A percentile compares a stretch with the other conserved stretches of the same genome.
Evolutionary conservation across 1,284 basidiomycete species (phyloP).

Genomic region (Ceratobasidium sp.): DNA sequence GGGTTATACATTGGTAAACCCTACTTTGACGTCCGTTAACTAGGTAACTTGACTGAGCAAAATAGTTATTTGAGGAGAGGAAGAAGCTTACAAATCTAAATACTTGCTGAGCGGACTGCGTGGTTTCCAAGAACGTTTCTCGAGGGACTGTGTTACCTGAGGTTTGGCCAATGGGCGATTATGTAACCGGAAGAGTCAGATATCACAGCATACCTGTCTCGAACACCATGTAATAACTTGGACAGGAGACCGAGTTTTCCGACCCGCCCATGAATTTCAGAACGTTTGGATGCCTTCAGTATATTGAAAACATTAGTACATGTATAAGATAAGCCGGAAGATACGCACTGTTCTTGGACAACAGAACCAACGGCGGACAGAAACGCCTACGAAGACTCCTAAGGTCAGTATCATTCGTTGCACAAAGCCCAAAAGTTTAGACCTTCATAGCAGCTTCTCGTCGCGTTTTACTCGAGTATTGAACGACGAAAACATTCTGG

Average conservation of each 20-base stretch:
- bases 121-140: not conserved
- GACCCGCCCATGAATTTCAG: slow-evolving; percentile 31
- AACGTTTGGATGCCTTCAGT: slow-evolving; percentile 27
- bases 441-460: slow-evolving; percentile 6
- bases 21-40: slow-evolving; percentile 26
- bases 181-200: not conserved
- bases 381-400: slow-evolving; percentile 4
- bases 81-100: slow-evolving; percentile 27
- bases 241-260: not conserved
- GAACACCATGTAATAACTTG: slow-evolving; percentile 24
- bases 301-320: not conserved
- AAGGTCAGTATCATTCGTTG: not conserved
- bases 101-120: not conserved
- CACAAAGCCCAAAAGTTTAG: not conserved
- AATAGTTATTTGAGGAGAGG: not conserved
- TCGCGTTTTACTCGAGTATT: slow-evolving; percentile 20
- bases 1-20: not conserved
- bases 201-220: slow-evolving; percentile 12
- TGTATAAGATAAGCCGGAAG: too few relatives aligned
- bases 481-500: slow-evolving; percentile 25
- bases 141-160: not conserved
- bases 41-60: not conserved
- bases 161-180: not conserved
- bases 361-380: not conserved
- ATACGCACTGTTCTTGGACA: slow-evolving; percentile 19